These are phyloP conservation scores for Ophiostoma quercus DNA, from an alignment of 2,329 filamentous ascomycete species.

Conservation along the genomic window DNA sequence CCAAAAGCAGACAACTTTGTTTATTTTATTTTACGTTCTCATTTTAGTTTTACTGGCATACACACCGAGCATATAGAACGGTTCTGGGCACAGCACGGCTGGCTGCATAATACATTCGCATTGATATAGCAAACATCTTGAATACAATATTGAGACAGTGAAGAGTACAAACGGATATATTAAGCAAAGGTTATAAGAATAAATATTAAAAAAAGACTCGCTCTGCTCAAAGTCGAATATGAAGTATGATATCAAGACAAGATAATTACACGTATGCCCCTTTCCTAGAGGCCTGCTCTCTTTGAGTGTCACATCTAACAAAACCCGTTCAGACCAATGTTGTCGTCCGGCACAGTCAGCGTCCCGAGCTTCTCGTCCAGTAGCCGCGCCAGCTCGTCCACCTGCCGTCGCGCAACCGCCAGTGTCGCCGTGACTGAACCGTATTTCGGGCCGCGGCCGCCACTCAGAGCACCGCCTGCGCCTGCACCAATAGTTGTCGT, in stretches of 20 bases:
- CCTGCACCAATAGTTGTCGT: slow-evolving; percentile 32
- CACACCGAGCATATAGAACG: background rate
- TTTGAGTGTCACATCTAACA: slow-evolving; percentile 17
- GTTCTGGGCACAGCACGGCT: background rate
- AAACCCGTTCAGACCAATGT: slow-evolving; percentile 36
- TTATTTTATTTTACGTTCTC: background rate
- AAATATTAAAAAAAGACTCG: background rate
- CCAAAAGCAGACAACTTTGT: background rate
- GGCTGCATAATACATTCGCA: background rate
- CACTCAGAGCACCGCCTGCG: slow-evolving; percentile 30
- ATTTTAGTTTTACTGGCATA: background rate
- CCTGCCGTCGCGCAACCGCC: slow-evolving; percentile 49
- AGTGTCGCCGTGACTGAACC: slow-evolving; percentile 41
- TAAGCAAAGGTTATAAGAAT: background rate
- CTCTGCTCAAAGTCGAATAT: slow-evolving; percentile 9
- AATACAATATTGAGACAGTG: no score
- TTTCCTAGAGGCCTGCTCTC: no score
- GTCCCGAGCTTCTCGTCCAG: slow-evolving; percentile 56
- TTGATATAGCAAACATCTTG: background rate
- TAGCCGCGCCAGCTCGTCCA: slow-evolving; percentile 55
- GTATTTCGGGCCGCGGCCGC: slow-evolving; percentile 40
- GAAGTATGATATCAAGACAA: background rate
- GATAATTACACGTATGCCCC: background rate
- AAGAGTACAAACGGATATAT: background rate
- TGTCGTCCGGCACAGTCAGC: slow-evolving; percentile 50